Conservation (phyloP, 2,329 filamentous ascomycete genomes). For the Zalaria obscura region DNA sequence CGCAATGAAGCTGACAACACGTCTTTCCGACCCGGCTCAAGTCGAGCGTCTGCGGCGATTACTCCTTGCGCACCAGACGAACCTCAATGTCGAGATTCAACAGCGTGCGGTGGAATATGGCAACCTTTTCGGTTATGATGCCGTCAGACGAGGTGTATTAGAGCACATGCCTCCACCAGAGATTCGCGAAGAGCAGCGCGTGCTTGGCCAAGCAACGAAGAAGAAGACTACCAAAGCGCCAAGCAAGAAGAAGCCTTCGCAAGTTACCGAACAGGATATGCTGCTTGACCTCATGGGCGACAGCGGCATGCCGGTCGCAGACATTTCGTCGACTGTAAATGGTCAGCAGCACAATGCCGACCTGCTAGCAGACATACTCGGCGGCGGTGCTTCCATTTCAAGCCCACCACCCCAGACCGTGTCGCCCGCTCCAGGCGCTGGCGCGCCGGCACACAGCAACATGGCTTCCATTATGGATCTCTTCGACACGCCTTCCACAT, state of each 20-base stretch:
- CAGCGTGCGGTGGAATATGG: slow-evolving; percentile 91
- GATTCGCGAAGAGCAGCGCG: slow-evolving; percentile 87
- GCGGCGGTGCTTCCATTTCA: slow-evolving; percentile 42
- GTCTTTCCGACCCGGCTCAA: slow-evolving; percentile 71
- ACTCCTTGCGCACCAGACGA: slow-evolving; percentile 64
- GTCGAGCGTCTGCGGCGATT: slow-evolving; percentile 72
- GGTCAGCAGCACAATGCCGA: slow-evolving; percentile 63
- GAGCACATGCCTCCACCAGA: slow-evolving; percentile 98
- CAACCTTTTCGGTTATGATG: slow-evolving; percentile 84
- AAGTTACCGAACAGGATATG: slow-evolving; percentile 82
- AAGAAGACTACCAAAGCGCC: slow-evolving; percentile 37
- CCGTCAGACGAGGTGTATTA: slow-evolving; percentile 75
- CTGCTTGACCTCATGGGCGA: slow-evolving; percentile 79
- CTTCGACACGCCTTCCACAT: slow-evolving; percentile 42
- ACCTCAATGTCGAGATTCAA: slow-evolving; percentile 88
- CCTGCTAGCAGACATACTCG: slow-evolving; percentile 81
- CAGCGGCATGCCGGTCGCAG: slow-evolving; percentile 44
- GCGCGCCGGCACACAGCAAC: slow-evolving; percentile 17
- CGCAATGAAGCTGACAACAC: slow-evolving; percentile 85
- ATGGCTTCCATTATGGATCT: slow-evolving; percentile 73
- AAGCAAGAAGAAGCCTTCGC: slow-evolving; percentile 61
- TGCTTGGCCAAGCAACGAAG: slow-evolving; percentile 62
- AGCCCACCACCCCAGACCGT: slow-evolving; percentile 30
- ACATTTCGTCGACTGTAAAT: slow-evolving; percentile 39
- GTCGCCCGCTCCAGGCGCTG: slow-evolving; percentile 9